phyloP scores from a whole-genome alignment of 2,329 filamentous ascomycete species.

The Pseudocercospora vitis region DNA sequence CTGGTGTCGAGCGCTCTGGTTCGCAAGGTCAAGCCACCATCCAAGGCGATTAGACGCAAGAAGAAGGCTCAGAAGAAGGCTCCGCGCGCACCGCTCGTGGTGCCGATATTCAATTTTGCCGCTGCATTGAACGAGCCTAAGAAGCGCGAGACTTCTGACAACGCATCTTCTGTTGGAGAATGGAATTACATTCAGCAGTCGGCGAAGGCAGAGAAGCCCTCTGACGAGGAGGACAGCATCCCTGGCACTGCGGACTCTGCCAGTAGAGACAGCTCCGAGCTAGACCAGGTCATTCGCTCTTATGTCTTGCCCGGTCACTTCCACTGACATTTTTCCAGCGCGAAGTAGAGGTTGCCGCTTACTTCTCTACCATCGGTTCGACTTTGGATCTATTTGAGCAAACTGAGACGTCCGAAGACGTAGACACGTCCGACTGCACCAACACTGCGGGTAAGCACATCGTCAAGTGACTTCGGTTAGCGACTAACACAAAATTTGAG shows the following conservation, averaged over 20 bases:
- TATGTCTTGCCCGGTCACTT: not conserved
- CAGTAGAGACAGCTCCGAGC: not conserved
- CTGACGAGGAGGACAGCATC: not conserved
- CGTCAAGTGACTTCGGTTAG: too few species aligned
- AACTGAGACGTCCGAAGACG: not conserved
- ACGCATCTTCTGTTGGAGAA: not conserved
- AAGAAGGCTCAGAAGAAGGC: not conserved
- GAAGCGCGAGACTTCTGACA: not conserved
- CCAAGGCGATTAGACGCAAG: not conserved
- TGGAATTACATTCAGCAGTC: not conserved
- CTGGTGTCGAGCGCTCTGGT: not conserved
- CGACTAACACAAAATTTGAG: too few species aligned
- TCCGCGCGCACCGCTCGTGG: not conserved
- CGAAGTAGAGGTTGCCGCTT: not conserved
- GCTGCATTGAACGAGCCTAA: not conserved
- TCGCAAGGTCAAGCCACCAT: not conserved
- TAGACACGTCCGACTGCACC: too few species aligned
- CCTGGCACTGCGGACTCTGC: not conserved
- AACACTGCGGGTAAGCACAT: too few species aligned
- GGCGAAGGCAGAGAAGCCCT: not conserved
- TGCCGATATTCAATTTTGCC: not conserved
- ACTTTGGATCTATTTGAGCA: not conserved
- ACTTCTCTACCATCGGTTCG: not conserved
- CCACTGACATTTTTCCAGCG: not conserved
- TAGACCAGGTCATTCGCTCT: not conserved